phyloP scores from a whole-genome alignment of 768 basidiomycete genomes.

The Collybiopsis confluens region DNA sequence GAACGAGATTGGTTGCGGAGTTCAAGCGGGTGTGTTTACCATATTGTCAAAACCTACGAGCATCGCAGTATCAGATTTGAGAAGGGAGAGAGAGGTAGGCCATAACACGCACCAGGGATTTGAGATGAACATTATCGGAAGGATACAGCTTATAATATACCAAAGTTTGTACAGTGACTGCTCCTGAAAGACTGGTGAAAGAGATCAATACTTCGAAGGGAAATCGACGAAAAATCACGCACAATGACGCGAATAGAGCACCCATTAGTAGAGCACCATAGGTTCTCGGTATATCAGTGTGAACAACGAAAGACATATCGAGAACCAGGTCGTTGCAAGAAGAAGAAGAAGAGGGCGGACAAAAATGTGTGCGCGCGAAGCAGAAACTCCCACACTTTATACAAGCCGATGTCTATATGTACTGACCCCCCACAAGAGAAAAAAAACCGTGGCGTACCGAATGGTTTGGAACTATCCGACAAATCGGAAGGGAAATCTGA shows the following conservation, averaged over 20 bases:
- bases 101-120: constrained; percentile 22
- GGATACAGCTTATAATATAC: constrained; percentile 32
- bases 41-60: constrained; percentile 27
- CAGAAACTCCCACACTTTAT: neutral
- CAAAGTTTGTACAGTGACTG: constrained; percentile 29
- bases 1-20: constrained; percentile 1
- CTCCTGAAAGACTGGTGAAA: constrained; percentile 26
- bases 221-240: constrained; percentile 8
- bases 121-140: constrained; percentile 20
- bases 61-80: neutral
- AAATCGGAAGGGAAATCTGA: too few relatives aligned
- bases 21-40: constrained; percentile 14
- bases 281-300: constrained; percentile 24
- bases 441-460: too few relatives aligned
- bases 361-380: neutral
- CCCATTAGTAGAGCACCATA: constrained; percentile 37
- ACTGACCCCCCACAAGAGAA: too few relatives aligned
- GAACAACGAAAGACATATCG: constrained; percentile 2
- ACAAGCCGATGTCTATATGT: too few relatives aligned
- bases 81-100: neutral
- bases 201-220: neutral
- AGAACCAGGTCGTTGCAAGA: neutral
- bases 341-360: neutral
- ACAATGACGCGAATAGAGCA: constrained; percentile 33
- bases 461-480: too few relatives aligned